Evolutionary conservation across 1,284 basidiomycete species (phyloP).

Genomic region (Cutaneotrichosporon spelunceum): DNA sequence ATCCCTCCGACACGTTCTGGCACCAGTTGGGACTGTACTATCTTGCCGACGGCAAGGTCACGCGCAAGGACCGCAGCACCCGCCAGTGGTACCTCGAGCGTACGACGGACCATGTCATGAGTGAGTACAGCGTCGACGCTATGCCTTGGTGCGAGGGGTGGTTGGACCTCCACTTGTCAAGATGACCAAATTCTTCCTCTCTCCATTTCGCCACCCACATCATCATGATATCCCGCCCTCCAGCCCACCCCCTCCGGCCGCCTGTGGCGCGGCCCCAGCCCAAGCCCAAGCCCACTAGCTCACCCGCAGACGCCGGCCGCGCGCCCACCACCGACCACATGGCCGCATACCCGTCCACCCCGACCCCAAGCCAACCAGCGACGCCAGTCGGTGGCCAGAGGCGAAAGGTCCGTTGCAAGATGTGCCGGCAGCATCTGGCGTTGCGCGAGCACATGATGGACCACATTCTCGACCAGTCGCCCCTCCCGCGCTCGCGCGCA

Average conservation of each 20-base stretch:
- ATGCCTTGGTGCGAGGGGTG: no score
- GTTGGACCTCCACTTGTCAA: background rate
- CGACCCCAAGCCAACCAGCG: slow-evolving; percentile 60
- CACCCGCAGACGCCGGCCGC: slow-evolving; percentile 60
- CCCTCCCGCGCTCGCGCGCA: slow-evolving; percentile 42
- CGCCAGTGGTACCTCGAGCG: slow-evolving; percentile 77
- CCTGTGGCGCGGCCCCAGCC: background rate
- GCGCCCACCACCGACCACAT: slow-evolving; percentile 66
- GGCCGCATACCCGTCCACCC: slow-evolving; percentile 66
- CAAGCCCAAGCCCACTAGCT: background rate
- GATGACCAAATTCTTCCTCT: slow-evolving; percentile 2
- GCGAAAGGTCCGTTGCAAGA: slow-evolving; percentile 74
- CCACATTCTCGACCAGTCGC: slow-evolving; percentile 60
- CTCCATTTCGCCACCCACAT: slow-evolving; percentile 1
- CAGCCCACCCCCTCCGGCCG: background rate
- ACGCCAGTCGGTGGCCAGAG: slow-evolving; percentile 55
- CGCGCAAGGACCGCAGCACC: slow-evolving; percentile 64
- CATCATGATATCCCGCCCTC: background rate
- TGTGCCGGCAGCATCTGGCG: slow-evolving; percentile 83
- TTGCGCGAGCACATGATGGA: slow-evolving; percentile 87
- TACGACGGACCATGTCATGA: slow-evolving; percentile 68
- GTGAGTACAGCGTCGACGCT: slow-evolving; percentile 51
- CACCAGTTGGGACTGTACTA: slow-evolving; percentile 74
- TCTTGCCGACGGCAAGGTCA: slow-evolving; percentile 65
- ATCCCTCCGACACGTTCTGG: slow-evolving; percentile 74